Base-by-base conservation (phyloP, 2,329 filamentous ascomycete genomes). In the Coniochaeta hoffmannii region DNA sequence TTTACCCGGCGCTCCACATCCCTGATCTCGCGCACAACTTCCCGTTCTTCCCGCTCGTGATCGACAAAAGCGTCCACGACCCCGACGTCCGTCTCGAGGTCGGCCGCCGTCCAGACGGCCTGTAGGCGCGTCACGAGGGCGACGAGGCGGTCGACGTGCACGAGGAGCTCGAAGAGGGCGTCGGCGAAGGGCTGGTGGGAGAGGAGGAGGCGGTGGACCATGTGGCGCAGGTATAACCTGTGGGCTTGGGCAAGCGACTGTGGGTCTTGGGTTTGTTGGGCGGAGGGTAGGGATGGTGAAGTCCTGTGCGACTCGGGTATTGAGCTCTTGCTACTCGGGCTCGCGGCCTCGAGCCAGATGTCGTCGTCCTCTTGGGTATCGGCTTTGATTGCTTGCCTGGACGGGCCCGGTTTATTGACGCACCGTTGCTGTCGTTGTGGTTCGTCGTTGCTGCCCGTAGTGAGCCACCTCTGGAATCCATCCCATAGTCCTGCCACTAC, bases 201-300 rank as follows among this genome's bases (percentile, higher is more conserved):
- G 10, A 92, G 77, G 17, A 92, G 79, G 2, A 93, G 77, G 7
- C 82, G 80, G 44, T 82, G 81, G 1, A 79, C 73, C 2, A 97
- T 76, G 2, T 85, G 82, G 34, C 79, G 74, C 12, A 97, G 81
- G 67, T 95, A 96, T 17, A 80, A 75, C 15, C 85, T 80, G 70
- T 97, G 93, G 3, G 90, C 91, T 4, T 83, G 81, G 5, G 90
- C 85, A 22, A 97, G 80, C 3, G 87, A 86, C 71, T 97, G 90
- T 0, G 93, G 92, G 66, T 97, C 93, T 11, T 34, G 49, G 26
- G 26, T 51, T 22, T 51, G 49, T 15, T 51, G 49, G n/a, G 24
- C 30, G 24, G 44, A 15, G 28, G 24, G 7, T 8, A 15, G 2
- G 30, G 8, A n/a, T 30, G 24, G 11, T 30, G 24, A 30, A 3